Base-by-base conservation (phyloP, 495 filamentous ascomycete species). In the Penicillium herquei region DNA sequence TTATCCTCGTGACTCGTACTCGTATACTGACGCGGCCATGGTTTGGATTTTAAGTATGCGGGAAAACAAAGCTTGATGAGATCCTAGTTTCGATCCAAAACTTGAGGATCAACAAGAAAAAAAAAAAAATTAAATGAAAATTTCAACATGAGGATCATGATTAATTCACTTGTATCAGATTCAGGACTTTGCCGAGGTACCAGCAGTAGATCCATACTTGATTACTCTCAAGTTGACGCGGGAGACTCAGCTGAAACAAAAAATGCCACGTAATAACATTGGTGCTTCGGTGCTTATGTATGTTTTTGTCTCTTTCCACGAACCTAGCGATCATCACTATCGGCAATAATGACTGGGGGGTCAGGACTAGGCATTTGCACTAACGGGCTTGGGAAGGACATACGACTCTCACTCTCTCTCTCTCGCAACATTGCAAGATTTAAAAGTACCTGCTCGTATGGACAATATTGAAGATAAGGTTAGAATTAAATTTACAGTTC, bases 1-100 rank as follows among this genome's bases (percentile, higher is more conserved):
- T 13, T n/a, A 7, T 41, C 31, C 59, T 63, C 65, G 57, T 68
- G 59, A 65, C 52, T 63, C 59, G 57, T 64, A 58, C 51, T 62
- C 64, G 64, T 62, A 67, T 67, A 52, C 9, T 63, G 63, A 63
- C 59, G 51, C 59, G 43, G 56, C 40, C 57, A 39, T 34, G 32
- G 59, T 63, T 63, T 55, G 17, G 51, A 56, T 55, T 63, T 39
- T 43, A 47, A 53, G 59, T 63, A 51, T 50, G 55, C 52, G 56
- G 52, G 12, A 56, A 40, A 26, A 39, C 35, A 60, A 63, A 59
- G 59, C 62, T 65, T 62, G 54, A 52, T 54, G 41, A 43, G n/a
- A 48, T 54, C 44, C 39, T 59, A 41, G 42, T 17, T 51, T 30
- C 32, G 17, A 49, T 56, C 9, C n/a, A 39, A 50, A 21, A 35